phyloP scores from a whole-genome alignment of 1,139 yeast species.

The Zygotorulaspora mrakii region DNA sequence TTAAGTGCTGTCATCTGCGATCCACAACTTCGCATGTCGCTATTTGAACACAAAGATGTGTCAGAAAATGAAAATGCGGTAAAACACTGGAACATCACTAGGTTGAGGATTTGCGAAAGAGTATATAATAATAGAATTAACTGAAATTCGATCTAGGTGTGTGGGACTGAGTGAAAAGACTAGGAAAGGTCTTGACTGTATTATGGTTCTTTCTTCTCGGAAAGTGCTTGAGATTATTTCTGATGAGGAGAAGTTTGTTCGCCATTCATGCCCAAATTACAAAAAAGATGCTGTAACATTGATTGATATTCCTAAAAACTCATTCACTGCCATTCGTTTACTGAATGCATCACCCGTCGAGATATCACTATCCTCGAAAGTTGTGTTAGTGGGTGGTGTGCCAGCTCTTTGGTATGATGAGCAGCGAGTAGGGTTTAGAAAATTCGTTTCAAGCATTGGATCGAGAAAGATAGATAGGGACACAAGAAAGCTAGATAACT shows the following conservation, averaged over 20 bases:
- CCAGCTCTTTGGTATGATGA: constrained; percentile 60
- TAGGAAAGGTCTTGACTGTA: neutral
- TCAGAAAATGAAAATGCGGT: no score
- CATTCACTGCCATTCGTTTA: constrained; percentile 65
- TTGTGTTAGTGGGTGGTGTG: constrained; percentile 57
- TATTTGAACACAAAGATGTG: no score
- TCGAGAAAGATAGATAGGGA: constrained; percentile 25
- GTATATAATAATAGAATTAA: no score
- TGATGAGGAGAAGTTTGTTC: constrained; percentile 17
- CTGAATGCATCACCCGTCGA: constrained; percentile 50
- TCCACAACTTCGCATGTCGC: no score
- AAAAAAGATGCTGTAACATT: constrained; percentile 5
- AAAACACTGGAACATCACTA: no score
- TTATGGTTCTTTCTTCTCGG: constrained; percentile 13
- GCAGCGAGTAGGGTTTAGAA: constrained; percentile 29
- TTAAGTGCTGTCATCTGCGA: no score
- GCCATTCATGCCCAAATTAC: constrained; percentile 10
- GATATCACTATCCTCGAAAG: constrained; percentile 43
- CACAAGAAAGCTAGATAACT: constrained; percentile 12
- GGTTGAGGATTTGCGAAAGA: no score
- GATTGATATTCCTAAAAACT: constrained; percentile 37
- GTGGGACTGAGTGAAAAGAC: no score
- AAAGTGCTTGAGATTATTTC: constrained; percentile 15
- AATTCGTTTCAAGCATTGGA: constrained; percentile 24
- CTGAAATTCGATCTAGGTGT: no score